phyloP scores from a whole-genome alignment of 2,329 filamentous ascomycete species.

The Seiridium cupressi region DNA sequence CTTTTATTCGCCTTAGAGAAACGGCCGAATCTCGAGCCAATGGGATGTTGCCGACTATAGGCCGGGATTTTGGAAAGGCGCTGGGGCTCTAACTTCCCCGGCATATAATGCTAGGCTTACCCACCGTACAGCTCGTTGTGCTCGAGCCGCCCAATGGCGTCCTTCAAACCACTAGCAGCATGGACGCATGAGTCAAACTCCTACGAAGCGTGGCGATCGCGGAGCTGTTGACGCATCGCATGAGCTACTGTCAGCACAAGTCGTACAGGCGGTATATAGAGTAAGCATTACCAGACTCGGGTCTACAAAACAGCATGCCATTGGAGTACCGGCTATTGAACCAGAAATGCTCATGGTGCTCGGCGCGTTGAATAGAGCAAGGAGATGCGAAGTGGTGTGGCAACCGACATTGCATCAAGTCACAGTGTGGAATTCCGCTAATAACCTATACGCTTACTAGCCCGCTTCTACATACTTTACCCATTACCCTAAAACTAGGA shows the following conservation, averaged over 20 bases:
- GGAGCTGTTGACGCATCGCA: background rate
- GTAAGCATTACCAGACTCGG: no score
- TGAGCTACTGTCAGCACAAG: background rate
- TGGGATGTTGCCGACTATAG: background rate
- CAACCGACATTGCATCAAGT: background rate
- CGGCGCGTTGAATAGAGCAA: background rate
- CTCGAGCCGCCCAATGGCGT: background rate
- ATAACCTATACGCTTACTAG: background rate
- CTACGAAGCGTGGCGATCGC: background rate
- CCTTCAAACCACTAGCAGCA: background rate
- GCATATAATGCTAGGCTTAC: background rate
- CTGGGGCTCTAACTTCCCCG: background rate
- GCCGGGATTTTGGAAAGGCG: background rate
- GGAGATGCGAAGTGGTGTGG: conserved; percentile 2
- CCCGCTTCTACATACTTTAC: background rate
- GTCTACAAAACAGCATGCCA: no score
- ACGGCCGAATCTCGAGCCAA: background rate
- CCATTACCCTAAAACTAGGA: no score
- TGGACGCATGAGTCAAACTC: background rate
- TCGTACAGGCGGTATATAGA: no score
- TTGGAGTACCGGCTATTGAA: background rate
- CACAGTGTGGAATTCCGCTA: conserved; percentile 2
- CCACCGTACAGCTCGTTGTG: background rate
- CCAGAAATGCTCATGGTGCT: background rate
- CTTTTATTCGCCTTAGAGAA: background rate